A percentile compares a stretch with the other conserved stretches of the same genome.
These are phyloP conservation scores for Suaeda aralocaspica DNA, from an alignment of 148 eudicot genomes.

Conservation along the genomic window DNA sequence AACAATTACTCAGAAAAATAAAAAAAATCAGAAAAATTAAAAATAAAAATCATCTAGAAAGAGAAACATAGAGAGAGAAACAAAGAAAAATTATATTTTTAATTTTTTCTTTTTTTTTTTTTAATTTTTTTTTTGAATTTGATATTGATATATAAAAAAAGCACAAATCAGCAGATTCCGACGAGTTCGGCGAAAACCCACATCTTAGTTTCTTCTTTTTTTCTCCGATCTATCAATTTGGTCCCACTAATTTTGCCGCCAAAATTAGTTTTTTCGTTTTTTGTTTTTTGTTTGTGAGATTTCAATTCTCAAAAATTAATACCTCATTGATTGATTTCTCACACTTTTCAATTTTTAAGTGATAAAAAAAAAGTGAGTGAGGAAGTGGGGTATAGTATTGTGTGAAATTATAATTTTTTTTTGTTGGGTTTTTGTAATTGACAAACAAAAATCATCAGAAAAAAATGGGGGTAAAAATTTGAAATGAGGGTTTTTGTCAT, in stretches of 20 bases:
- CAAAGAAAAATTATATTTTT: neutral
- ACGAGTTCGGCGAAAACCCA: constrained; percentile 31
- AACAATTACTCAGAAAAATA: neutral
- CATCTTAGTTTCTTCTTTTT: constrained; percentile 18
- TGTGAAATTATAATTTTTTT: neutral
- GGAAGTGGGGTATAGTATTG: constrained; percentile 17
- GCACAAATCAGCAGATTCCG: constrained; percentile 34
- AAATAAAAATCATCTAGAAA: neutral
- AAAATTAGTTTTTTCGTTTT: constrained; percentile 10
- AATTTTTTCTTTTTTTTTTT: too few species aligned
- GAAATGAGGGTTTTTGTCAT: constrained; percentile 20
- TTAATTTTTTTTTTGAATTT: too few species aligned
- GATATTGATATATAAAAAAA: neutral
- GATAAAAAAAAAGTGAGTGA: constrained; percentile 11
- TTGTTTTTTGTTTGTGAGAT: neutral
- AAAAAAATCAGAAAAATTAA: neutral
- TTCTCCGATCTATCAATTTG: constrained; percentile 33
- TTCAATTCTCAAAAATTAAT: neutral
- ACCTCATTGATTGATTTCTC: constrained; percentile 14
- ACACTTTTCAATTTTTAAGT: constrained; percentile 4
- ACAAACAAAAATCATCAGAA: neutral
- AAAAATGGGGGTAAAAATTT: constrained; percentile 12
- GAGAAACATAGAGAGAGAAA: constrained; percentile 8
- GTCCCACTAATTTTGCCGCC: constrained; percentile 32
- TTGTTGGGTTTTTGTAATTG: neutral